These are phyloP conservation scores for Phialophora macrospora DNA, from an alignment of 2,329 filamentous ascomycete species.

Conservation along the genomic window DNA sequence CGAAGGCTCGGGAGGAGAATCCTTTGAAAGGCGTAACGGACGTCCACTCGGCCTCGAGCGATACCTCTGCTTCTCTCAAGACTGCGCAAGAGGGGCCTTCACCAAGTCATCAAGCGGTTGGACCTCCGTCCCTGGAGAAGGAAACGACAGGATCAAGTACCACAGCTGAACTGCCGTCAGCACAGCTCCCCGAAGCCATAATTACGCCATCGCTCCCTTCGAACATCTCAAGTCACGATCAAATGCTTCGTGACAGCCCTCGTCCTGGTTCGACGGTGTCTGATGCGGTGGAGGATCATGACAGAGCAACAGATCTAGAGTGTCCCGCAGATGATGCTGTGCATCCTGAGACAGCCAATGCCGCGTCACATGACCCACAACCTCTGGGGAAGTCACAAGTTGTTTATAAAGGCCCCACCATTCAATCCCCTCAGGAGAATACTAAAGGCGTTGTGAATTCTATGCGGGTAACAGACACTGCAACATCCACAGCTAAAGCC, in stretches of 20 bases:
- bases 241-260: constrained; percentile 14
- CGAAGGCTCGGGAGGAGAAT: not conserved
- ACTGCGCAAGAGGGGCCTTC: constrained; percentile 7
- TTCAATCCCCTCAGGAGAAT: not conserved
- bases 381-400: not conserved
- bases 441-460: not conserved
- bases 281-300: not conserved
- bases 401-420: not conserved
- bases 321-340: not conserved
- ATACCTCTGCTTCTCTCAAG: constrained; percentile 15
- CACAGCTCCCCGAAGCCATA: constrained; percentile 18
- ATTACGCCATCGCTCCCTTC: constrained; percentile 18
- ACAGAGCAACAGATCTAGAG: not conserved
- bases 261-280: not conserved
- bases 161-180: constrained; percentile 22
- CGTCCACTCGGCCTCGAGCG: not conserved
- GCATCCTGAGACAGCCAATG: not conserved
- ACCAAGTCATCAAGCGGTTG: not conserved
- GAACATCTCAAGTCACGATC: constrained; percentile 27
- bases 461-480: not conserved
- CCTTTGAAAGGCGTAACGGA: not conserved
- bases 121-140: constrained; percentile 17
- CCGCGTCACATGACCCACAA: not conserved
- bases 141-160: constrained; percentile 18
- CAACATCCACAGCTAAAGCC: not conserved